Base-by-base conservation (phyloP, 2,329 filamentous ascomycete genomes). In the Paraphoma sp. region DNA sequence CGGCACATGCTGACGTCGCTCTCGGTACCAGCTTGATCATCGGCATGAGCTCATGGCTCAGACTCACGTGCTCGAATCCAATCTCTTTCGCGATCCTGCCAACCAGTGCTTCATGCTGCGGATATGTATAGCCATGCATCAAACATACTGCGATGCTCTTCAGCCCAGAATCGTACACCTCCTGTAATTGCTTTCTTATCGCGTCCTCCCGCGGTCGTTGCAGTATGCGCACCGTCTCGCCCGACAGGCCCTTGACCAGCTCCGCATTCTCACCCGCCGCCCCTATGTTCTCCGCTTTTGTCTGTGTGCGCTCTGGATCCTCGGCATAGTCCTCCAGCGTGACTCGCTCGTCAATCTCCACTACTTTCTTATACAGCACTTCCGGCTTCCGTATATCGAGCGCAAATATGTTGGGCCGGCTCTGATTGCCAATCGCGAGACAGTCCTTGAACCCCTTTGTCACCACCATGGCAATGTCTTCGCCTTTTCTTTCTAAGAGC, bases 61-160 rank as follows among this genome's bases (percentile, higher is more conserved):
- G 81, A 53, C 90, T 93, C 59, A 97, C 88, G 74, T 97, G 92
- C 54, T 86, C 78, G 70, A 96, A 95, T 1, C 93, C 93, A 62
- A 96, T 88, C 14, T 95, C 89, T 55, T 82, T 83, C 0, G 93
- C 93, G 46, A 97, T 80, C 62, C 82, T 85, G 14, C 92, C 92
- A 9, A 97, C 83, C 42, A 92, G 71, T 0, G 88, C 87, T 73
- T 97, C 93, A 67, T 97, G 93, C 48, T 90, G 86, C 1, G 92
- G 92, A 70, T 92, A 97, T 0, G 92, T 96, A 72, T 97, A 97
- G 4, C 90, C 90, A 72, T 97, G 93, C 88, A 97, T 93, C 56
- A 97, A 79, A 67, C 92, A 96, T 1, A 97, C 92, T 3, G 93
- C 93, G 64, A 97, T 89, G 72, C 91, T 96, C 60, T 84, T 84